These are phyloP conservation scores for Gnetum montanum DNA, from an alignment of 75 land plant genomes.

Conservation along the genomic window DNA sequence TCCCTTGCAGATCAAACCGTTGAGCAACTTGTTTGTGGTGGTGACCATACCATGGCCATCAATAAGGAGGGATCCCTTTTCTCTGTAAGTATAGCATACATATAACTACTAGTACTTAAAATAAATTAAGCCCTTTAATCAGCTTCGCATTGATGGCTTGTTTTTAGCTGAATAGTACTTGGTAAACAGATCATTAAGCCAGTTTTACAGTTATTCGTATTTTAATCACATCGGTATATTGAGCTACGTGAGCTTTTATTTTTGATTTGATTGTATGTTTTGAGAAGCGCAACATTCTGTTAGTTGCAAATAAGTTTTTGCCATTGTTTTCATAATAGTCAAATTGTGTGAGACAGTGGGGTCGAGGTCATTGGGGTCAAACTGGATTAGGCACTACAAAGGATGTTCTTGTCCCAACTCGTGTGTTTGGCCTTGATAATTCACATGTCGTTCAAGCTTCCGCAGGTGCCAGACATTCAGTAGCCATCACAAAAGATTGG, in stretches of 20 bases:
- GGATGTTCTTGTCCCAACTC: slow-evolving; percentile 18
- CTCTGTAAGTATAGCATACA: slow-evolving; percentile 26
- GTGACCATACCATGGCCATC: slow-evolving; percentile 35
- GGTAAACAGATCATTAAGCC: neutral
- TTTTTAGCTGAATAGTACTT: neutral
- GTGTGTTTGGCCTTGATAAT: slow-evolving; percentile 15
- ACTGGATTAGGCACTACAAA: slow-evolving; percentile 26
- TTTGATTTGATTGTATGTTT: neutral
- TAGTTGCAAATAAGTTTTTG: too few relatives aligned
- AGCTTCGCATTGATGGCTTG: neutral
- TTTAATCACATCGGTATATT: neutral
- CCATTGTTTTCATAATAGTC: too few relatives aligned
- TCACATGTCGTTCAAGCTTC: slow-evolving; percentile 19
- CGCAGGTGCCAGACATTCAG: slow-evolving; percentile 39
- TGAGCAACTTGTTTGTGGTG: slow-evolving; percentile 30
- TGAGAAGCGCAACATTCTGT: too few relatives aligned
- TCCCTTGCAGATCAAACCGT: slow-evolving; percentile 30
- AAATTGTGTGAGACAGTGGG: slow-evolving; percentile 23
- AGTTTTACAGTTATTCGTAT: neutral
- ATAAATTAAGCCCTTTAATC: neutral
- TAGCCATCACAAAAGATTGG: slow-evolving; percentile 20
- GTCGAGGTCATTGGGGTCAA: slow-evolving; percentile 42
- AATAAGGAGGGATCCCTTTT: slow-evolving; percentile 23
- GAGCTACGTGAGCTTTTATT: neutral
- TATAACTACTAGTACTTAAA: too few relatives aligned